A percentile compares a stretch with the other conserved stretches of the same genome.
phyloP scores from a whole-genome alignment of 345 rosid species.

The Alliaria petiolata region DNA sequence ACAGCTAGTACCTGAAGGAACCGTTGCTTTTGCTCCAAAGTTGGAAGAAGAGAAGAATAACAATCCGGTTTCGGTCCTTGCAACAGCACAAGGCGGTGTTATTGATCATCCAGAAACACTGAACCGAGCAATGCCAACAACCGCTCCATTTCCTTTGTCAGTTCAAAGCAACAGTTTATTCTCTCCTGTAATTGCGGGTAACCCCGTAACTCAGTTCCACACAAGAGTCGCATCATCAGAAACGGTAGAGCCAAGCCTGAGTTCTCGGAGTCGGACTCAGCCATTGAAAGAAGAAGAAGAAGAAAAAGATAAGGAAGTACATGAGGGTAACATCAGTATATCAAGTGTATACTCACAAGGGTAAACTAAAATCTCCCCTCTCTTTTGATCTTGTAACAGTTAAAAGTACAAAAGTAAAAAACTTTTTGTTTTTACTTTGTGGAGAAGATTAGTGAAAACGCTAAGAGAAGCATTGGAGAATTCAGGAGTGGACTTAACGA shows the following conservation, averaged over 20 bases:
- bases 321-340: constrained; percentile 77
- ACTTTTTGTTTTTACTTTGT: not conserved
- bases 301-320: constrained; percentile 50
- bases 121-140: constrained; percentile 32
- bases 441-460: constrained; percentile 67
- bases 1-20: constrained; percentile 44
- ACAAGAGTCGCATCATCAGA: constrained; percentile 37
- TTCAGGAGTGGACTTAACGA: constrained; percentile 86
- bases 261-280: constrained; percentile 36
- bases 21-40: constrained; percentile 43
- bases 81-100: constrained; percentile 33
- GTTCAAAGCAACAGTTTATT: constrained; percentile 51
- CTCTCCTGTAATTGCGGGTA: constrained; percentile 37
- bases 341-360: constrained; percentile 85
- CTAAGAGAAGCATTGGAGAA: constrained; percentile 74
- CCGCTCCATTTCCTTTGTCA: constrained; percentile 48
- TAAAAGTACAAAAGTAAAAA: not conserved
- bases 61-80: constrained; percentile 28
- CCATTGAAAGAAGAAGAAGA: constrained; percentile 39
- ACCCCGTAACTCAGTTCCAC: constrained; percentile 37
- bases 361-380: constrained; percentile 30
- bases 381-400: not conserved
- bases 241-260: constrained; percentile 33
- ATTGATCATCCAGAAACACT: constrained; percentile 41
- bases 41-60: constrained; percentile 49